Base-by-base conservation (phyloP, 176 grass and related monocot genomes). In the Lolium multiflorum region DNA sequence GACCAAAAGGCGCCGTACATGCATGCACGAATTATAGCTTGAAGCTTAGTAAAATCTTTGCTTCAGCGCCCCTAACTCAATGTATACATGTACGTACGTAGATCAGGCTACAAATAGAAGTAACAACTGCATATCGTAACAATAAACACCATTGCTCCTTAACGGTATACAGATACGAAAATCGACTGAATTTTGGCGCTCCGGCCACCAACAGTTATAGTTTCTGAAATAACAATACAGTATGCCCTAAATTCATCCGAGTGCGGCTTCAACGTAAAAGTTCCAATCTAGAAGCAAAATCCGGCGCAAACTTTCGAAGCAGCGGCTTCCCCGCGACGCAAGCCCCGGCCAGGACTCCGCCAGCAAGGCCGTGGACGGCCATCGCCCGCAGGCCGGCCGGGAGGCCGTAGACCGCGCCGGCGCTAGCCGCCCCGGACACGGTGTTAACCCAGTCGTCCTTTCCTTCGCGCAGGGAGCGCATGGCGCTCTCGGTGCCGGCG, bases 391-490 rank as follows among this genome's bases (percentile, higher is more conserved):
- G 85, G 7, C 94, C 94, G 39, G 88, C 58, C 24, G 82, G 85
- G 2, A 87, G 77, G 52, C 62, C 82, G 76, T 88, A 92, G 52
- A 93, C 70, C 8, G 91, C 85, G 7, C 94, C 94, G 0, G 94
- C 35, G 20, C 76, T n/a, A 6, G 79, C 31, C 64, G 92, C 88
- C 2, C 92, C 83, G 28, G 76, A 85, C 0, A 92, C 92, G 39
- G 81, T 89, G 80, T 89, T 92, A 56, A 89, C 49, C 92, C 92
- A 92, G 79, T 97, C 94, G 75, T 94, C 88, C 2, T 64, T 80
- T 49, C 37, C 74, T 46, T 84, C 78, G 60, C 90, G 91, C 6
- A 18, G 54, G 15, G 4, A 16, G 10, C 80, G 78, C 51, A 92
- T 66, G 67, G 71, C 59, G 14, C 66, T 74, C 86, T 90, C 90